Conservation (phyloP, 371 early-diverging fungal genomes). For the Massospora cicadina region DNA sequence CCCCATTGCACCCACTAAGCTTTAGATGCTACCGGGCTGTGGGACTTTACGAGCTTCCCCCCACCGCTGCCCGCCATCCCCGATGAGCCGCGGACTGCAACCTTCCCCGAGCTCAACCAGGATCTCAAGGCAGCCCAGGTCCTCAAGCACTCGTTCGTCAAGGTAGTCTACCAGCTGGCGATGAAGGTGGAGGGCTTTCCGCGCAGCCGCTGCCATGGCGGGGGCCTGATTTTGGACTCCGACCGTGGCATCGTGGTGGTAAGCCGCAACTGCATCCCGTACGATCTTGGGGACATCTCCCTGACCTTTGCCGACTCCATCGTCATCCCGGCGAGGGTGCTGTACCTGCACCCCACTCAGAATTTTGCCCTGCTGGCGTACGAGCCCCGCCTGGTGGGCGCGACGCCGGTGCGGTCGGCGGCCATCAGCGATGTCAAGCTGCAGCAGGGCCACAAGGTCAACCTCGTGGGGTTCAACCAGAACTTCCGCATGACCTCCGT, state of each 20-base stretch:
- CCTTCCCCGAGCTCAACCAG: constrained; percentile 32
- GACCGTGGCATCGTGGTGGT: constrained; percentile 48
- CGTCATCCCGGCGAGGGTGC: constrained; percentile 53
- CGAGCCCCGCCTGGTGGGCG: constrained; percentile 49
- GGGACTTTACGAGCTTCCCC: constrained; percentile 47
- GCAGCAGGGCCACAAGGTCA: constrained; percentile 40
- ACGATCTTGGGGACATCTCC: constrained; percentile 46
- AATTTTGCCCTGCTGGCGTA: constrained; percentile 56
- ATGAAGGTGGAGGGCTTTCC: constrained; percentile 47
- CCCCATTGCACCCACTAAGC: background rate
- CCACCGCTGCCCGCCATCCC: constrained; percentile 24
- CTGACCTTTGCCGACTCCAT: constrained; percentile 62
- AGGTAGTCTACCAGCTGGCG: constrained; percentile 43
- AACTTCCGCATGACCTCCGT: constrained; percentile 57
- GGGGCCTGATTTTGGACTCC: constrained; percentile 55
- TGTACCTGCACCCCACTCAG: constrained; percentile 72
- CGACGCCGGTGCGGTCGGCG: constrained; percentile 47
- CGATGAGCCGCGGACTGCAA: constrained; percentile 31
- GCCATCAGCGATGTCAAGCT: constrained; percentile 34
- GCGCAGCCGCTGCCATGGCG: constrained; percentile 39
- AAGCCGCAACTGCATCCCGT: constrained; percentile 50
- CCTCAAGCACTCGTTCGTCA: constrained; percentile 39
- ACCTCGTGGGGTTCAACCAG: constrained; percentile 56
- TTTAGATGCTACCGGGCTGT: constrained; percentile 26
- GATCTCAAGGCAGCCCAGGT: constrained; percentile 34